Conservation (phyloP, 2,329 filamentous ascomycete species). For the Pseudocercospora musae region DNA sequence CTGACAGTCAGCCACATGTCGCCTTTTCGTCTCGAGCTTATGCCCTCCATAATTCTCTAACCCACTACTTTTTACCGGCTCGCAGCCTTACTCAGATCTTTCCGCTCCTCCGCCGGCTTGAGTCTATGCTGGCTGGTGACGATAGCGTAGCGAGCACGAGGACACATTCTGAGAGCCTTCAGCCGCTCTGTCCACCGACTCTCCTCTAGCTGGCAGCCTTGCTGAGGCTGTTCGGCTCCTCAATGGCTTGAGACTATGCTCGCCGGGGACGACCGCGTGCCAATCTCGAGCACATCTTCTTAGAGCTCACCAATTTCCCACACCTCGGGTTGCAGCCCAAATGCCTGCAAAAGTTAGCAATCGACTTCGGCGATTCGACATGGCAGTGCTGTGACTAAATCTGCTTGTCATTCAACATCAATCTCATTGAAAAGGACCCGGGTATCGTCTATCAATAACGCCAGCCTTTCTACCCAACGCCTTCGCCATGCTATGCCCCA, state of each 20-base stretch:
- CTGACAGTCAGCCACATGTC: not conserved
- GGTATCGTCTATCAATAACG: conserved; percentile 1
- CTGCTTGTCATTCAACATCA: not conserved
- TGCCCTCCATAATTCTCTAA: not conserved
- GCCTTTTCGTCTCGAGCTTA: not conserved
- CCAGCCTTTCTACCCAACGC: not conserved
- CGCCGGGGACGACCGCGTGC: not conserved
- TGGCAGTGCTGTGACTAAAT: not conserved
- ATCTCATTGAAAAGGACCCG: not conserved
- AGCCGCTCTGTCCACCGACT: not conserved
- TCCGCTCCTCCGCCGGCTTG: not conserved
- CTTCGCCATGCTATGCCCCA: not conserved
- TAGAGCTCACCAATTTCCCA: not conserved
- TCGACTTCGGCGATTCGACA: not conserved
- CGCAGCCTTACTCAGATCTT: not conserved
- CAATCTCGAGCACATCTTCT: not conserved
- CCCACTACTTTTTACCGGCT: not conserved
- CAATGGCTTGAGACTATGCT: not conserved
- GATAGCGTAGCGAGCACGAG: not conserved
- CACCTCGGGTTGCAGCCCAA: not conserved
- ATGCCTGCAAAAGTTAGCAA: not conserved
- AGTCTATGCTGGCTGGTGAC: not conserved
- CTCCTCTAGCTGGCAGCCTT: not conserved
- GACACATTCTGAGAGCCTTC: not conserved
- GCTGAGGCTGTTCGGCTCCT: not conserved